Evolutionary conservation across 202 grass and related monocot species (phyloP).

Genomic region (Zizania palustris): DNA sequence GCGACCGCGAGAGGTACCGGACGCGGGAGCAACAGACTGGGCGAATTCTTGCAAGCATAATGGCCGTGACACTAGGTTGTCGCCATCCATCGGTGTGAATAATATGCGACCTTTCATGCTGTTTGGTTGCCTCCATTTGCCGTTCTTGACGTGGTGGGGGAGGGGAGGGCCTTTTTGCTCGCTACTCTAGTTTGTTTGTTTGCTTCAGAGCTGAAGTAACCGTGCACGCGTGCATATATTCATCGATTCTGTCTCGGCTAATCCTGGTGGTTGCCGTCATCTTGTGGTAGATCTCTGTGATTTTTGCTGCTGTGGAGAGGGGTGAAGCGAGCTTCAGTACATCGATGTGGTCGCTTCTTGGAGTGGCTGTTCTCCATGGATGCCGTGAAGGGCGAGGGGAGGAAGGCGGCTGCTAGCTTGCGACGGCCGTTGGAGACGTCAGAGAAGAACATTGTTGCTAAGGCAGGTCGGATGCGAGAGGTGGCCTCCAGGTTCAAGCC

Average conservation of each 20-base stretch:
- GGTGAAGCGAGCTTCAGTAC: conserved; percentile 21
- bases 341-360: conserved; percentile 50
- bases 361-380: conserved; percentile 46
- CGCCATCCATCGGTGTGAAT: conserved; percentile 25
- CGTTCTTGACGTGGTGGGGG: conserved; percentile 7
- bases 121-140: conserved; percentile 5
- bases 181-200: not conserved
- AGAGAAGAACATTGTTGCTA: conserved; percentile 61
- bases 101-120: conserved; percentile 18
- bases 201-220: conserved; percentile 2
- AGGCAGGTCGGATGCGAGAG: conserved; percentile 31
- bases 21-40: conserved; percentile 31
- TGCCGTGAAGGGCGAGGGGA: conserved; percentile 15
- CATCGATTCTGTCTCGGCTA: conserved; percentile 15
- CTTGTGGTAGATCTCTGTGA: conserved; percentile 52
- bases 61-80: conserved; percentile 22
- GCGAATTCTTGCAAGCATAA: not conserved
- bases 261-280: conserved; percentile 41
- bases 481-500: conserved; percentile 57
- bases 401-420: conserved; percentile 29
- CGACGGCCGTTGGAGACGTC: conserved; percentile 56
- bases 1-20: conserved; percentile 54
- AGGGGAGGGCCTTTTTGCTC: conserved; percentile 5
- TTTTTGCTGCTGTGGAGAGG: not conserved
- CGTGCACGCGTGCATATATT: not conserved